A percentile compares a stretch with the other conserved stretches of the same genome.
These are phyloP conservation scores for Trichoderma erinaceum DNA, from an alignment of 495 filamentous ascomycete genomes.

Conservation along the genomic window DNA sequence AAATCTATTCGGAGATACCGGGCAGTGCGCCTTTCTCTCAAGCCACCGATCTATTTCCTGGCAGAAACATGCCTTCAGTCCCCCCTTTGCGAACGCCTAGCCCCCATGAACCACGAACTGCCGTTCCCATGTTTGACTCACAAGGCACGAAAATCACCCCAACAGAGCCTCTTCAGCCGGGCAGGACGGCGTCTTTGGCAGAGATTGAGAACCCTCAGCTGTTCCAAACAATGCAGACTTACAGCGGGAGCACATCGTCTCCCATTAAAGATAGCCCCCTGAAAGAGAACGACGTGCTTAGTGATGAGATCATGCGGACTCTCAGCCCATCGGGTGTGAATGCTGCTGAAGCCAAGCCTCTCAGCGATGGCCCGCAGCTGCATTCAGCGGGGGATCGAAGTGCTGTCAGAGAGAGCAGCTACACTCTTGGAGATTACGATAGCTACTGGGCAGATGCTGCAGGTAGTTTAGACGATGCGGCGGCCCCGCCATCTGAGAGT, in stretches of 20 bases:
- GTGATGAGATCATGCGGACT: conserved; percentile 77
- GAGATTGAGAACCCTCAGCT: conserved; percentile 29
- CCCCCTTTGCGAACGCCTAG: conserved; percentile 7
- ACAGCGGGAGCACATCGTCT: conserved; percentile 36
- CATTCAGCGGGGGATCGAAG: conserved; percentile 24
- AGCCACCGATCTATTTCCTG: not conserved
- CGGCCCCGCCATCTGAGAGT: not conserved
- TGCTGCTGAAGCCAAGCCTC: conserved; percentile 12
- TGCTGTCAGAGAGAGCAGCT: conserved; percentile 37
- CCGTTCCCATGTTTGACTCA: conserved; percentile 9
- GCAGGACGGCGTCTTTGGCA: conserved; percentile 21
- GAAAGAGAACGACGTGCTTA: conserved; percentile 67
- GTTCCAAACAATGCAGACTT: conserved; percentile 24
- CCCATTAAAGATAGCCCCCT: conserved; percentile 31
- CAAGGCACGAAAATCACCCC: conserved; percentile 33
- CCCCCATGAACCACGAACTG: conserved; percentile 1
- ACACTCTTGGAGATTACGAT: conserved; percentile 40
- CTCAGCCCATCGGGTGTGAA: conserved; percentile 45
- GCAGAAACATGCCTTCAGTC: not conserved
- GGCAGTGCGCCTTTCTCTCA: not conserved
- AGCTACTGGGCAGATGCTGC: conserved; percentile 33
- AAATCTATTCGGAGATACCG: conserved; percentile 17
- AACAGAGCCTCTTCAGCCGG: conserved; percentile 45
- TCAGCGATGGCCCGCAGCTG: conserved; percentile 13
- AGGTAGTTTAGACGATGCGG: not conserved